phyloP scores from a whole-genome alignment of 2,329 filamentous ascomycete species.

The Penicillium freii region DNA sequence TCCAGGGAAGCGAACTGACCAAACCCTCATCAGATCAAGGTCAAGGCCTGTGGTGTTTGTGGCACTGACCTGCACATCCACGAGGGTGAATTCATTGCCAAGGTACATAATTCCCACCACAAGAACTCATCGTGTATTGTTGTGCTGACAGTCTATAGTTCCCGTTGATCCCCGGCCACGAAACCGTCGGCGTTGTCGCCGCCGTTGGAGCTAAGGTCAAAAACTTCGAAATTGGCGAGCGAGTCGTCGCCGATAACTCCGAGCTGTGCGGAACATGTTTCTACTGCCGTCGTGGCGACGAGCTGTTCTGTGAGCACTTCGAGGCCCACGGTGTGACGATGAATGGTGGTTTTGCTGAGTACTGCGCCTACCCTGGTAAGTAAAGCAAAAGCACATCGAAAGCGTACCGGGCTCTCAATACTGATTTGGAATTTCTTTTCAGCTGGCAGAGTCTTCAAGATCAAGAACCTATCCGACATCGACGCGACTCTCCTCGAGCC shows the following conservation, averaged over 20 bases:
- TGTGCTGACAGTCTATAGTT: slow-evolving; percentile 45
- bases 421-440: slow-evolving; percentile 1
- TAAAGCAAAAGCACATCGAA: neutral
- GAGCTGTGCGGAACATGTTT: slow-evolving; percentile 69
- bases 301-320: slow-evolving; percentile 67
- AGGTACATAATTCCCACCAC: slow-evolving; percentile 35
- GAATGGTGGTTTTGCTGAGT: slow-evolving; percentile 71
- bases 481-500: slow-evolving; percentile 70
- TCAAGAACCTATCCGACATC: slow-evolving; percentile 65
- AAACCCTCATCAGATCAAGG: slow-evolving; percentile 45
- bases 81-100: slow-evolving; percentile 64
- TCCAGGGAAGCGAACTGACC: neutral
- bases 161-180: slow-evolving; percentile 65
- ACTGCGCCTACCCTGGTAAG: slow-evolving; percentile 53
- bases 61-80: slow-evolving; percentile 56
- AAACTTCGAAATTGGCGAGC: slow-evolving; percentile 60
- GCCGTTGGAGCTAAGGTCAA: slow-evolving; percentile 59
- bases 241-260: slow-evolving; percentile 56
- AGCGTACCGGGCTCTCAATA: neutral
- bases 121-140: neutral
- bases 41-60: slow-evolving; percentile 65
- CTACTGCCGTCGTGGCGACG: slow-evolving; percentile 67
- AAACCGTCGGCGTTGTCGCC: slow-evolving; percentile 65
- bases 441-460: slow-evolving; percentile 62
- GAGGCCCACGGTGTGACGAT: slow-evolving; percentile 59